Conservation (phyloP, 1,284 basidiomycete genomes). For the Leccinum subrobustum region DNA sequence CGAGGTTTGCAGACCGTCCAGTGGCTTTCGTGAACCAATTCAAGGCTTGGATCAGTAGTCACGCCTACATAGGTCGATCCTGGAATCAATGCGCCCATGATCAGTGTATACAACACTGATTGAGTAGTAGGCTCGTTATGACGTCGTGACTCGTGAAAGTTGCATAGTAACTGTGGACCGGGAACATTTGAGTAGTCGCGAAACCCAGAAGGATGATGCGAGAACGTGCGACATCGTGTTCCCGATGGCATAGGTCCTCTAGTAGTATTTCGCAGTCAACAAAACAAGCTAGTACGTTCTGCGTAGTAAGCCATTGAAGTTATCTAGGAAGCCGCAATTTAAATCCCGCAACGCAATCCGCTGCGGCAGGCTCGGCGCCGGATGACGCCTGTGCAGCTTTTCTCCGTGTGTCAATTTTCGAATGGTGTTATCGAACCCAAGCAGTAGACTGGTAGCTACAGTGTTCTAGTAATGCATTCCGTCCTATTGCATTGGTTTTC, state of each 20-base stretch:
- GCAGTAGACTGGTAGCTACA: background rate
- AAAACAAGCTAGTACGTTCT: background rate
- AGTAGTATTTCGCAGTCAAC: background rate
- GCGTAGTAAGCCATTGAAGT: too few relatives aligned
- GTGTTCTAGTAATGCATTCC: background rate
- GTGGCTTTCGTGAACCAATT: background rate
- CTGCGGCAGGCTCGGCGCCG: background rate
- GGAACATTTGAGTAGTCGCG: background rate
- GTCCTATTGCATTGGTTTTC: background rate
- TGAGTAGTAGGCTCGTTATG: background rate
- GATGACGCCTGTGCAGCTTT: background rate
- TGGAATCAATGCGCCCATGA: too few relatives aligned
- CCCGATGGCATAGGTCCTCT: background rate
- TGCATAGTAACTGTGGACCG: background rate
- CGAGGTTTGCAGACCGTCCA: background rate
- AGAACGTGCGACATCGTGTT: background rate
- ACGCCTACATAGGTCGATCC: background rate
- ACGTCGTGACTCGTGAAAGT: background rate
- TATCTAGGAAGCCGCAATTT: background rate
- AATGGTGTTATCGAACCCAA: too few relatives aligned
- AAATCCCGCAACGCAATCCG: background rate
- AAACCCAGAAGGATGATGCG: background rate
- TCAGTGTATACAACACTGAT: background rate
- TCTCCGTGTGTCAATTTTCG: too few relatives aligned
- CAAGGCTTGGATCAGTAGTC: background rate